Base-by-base conservation (phyloP, 345 rosid species). In the Melaleuca quinquenervia region DNA sequence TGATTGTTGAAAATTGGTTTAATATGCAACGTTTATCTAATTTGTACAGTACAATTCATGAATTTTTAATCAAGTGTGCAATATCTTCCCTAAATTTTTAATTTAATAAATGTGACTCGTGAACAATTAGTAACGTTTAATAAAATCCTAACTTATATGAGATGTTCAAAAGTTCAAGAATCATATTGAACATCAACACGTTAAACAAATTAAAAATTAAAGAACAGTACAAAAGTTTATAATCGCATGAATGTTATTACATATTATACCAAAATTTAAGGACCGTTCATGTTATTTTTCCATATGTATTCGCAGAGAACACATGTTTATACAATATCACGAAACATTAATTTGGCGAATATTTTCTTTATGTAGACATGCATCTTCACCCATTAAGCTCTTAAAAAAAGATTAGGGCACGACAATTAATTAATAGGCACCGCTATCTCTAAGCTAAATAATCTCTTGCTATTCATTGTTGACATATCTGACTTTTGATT, bases 21-120 rank as follows among this genome's bases (percentile, higher is more conserved):
- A 56, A 5, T 1, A 1, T 56, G 29, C 2, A 0, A 56, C 27
- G 0, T 56, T 6, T 14, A 10, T 56, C 26, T 56, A 56, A 56
- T 56, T 56, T 56, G 62, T 6, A 55, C 62, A 10, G 24, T 55
- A 24, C 7, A 9, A 0, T 12, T 55, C 26, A 6, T 55, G 24
- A 8, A 24, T 1, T 24, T 24, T 55, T 22, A 8, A 6, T 6
- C 29, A n/a, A 24, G 24, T 56, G 62, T 4, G 29, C 0, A 2
- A 1, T 12, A 2, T 56, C 26, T 3, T 56, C 26, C 3, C 26
- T 24, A 56, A 6, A 24, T 6, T 56, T 56, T 26, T 56, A 56
- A 56, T 56, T 56, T 56, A 3, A 24, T 11, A 13, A 56, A 56
- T 56, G 3, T 2, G 11, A 0, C 26, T 14, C 0, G 0, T 2